A percentile compares a stretch with the other conserved stretches of the same genome.
Evolutionary conservation across 306 rosid species (phyloP).

Genomic region (Senna siamea): DNA sequence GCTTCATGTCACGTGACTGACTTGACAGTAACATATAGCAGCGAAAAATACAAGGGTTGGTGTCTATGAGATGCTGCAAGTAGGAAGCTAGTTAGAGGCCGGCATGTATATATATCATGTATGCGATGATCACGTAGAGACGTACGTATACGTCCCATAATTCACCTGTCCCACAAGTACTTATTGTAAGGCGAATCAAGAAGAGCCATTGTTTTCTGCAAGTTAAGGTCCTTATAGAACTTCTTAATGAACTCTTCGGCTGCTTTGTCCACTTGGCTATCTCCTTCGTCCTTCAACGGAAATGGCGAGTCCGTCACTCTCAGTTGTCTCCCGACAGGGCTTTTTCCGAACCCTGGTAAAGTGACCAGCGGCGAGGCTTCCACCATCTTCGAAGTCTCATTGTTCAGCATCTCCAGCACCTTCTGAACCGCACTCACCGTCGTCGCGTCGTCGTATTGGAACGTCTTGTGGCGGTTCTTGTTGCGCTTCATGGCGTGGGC

Average conservation of each 20-base stretch:
- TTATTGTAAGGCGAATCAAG: conserved; percentile 61
- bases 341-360: conserved; percentile 78
- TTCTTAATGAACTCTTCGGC: conserved; percentile 83
- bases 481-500: conserved; percentile 44
- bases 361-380: conserved; percentile 71
- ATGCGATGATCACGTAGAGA: no score
- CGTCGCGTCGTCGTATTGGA: conserved; percentile 53
- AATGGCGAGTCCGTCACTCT: conserved; percentile 91
- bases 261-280: conserved; percentile 62
- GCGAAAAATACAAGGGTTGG: conserved; percentile 14
- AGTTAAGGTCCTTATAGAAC: conserved; percentile 67
- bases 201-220: conserved; percentile 50
- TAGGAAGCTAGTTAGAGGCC: not conserved
- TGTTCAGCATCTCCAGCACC: conserved; percentile 65
- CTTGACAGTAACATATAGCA: not conserved
- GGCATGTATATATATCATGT: no score
- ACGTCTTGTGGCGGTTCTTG: conserved; percentile 39
- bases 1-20: not conserved
- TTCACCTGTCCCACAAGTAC: conserved; percentile 43
- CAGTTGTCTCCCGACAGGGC: conserved; percentile 69
- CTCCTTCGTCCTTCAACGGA: conserved; percentile 71
- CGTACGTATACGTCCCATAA: no score
- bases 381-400: conserved; percentile 17
- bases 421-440: conserved; percentile 59
- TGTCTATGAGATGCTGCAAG: not conserved